Base-by-base conservation (phyloP, 2,329 filamentous ascomycete genomes). In the Pseudogymnoascus sp. region DNA sequence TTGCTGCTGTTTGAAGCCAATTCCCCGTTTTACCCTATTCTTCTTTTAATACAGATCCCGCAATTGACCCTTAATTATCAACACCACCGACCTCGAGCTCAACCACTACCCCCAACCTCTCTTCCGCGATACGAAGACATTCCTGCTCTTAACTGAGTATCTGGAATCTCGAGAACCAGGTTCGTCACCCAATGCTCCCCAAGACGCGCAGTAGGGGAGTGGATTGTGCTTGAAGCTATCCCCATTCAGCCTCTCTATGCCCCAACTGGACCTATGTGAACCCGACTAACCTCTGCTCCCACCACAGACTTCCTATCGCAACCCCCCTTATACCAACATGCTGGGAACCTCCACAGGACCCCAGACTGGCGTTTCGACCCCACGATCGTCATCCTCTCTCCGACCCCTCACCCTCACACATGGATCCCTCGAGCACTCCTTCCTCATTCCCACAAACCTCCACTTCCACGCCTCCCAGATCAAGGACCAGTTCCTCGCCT, bases 381-480 rank as follows among this genome's bases (percentile, higher is more conserved):
- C 94, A 70, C 88, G 94, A 78, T 96, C 93, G 62, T 94, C 90
- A 69, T 87, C 91, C 67, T 96, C 93, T 66, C 86, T 97, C 67
- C 90, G 94, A 68, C 93, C 94, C 65, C 85, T 99, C 72, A 91
- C 89, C 70, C 83, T 99, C 72, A 83, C 86, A 67, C 94, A 99
- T 77, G 94, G 95, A 74, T 91, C 90, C 61, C 91, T 99, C 77
- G 94, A 99, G 76, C 91, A 95, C 71, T 93, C 91, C 60, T 94
- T 99, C 75, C 87, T 97, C 71, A 89, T 99, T 73, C 93, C 94
- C 62, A 97, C 94, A 68, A 90, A 87, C 71, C 85, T 97, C 65
- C 94, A 99, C 78, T 99, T 95, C 81, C 92, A 94, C 76, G 94
- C 94, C 70, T 89, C 91, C 64, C 90, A 96, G 78, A 82, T 97